These are phyloP conservation scores for Fraxinus baroniana DNA, from an alignment of 305 asterid genomes.

Conservation along the genomic window DNA sequence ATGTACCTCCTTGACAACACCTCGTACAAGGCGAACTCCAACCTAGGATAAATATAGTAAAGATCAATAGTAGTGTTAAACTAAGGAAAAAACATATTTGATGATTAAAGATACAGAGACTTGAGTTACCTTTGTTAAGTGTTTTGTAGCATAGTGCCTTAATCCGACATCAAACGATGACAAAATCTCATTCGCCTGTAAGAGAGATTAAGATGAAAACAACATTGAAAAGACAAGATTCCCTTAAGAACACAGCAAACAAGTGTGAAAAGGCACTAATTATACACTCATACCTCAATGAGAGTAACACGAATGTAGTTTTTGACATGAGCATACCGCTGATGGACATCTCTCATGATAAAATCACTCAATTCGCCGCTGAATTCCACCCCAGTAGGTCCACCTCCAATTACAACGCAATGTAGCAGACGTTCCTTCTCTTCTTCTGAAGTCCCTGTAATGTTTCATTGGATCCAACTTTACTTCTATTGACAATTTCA, in stretches of 20 bases:
- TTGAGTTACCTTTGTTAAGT: conserved; percentile 68
- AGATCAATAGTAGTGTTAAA: background rate
- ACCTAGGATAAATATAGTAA: conserved; percentile 32
- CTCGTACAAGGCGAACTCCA: conserved; percentile 92
- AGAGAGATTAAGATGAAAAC: conserved; percentile 15
- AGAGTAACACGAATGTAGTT: conserved; percentile 81
- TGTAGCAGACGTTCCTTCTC: conserved; percentile 81
- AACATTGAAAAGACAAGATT: background rate
- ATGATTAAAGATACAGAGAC: background rate
- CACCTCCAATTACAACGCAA: conserved; percentile 89
- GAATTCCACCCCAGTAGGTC: conserved; percentile 95
- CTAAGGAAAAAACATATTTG: background rate
- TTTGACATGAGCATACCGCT: conserved; percentile 72
- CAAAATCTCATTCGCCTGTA: conserved; percentile 79
- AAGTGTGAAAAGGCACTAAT: background rate
- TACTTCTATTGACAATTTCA: background rate
- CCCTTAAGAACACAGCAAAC: background rate
- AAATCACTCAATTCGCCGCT: conserved; percentile 92
- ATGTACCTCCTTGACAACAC: conserved; percentile 81
- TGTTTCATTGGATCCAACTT: background rate
- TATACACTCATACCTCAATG: conserved; percentile 54
- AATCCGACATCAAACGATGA: conserved; percentile 83
- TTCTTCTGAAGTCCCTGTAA: conserved; percentile 73
- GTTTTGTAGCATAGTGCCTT: conserved; percentile 83
- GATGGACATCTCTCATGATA: conserved; percentile 73